Base-by-base conservation (phyloP, 352 stramenopile genomes). In the Phytophthora cajani region DNA sequence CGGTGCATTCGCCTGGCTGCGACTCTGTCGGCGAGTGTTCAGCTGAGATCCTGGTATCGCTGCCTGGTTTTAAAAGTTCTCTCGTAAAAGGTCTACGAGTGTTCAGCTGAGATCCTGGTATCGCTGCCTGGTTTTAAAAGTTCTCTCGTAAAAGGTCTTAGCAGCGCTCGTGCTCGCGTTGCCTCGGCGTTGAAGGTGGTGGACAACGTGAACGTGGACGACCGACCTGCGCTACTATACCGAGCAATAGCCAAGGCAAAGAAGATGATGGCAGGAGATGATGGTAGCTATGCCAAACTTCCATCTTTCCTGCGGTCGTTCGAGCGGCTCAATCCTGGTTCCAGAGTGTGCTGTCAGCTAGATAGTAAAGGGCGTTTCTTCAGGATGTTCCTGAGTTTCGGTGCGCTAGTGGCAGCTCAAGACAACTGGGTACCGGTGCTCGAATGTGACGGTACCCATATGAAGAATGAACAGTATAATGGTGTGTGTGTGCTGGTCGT, bases 311-410 rank as follows among this genome's bases (percentile, higher is more conserved):
- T 61, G 19, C 17, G 17, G 7, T 46, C 38, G 7, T 61, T 67
- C 23, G 36, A 42, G 19, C 17, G 5, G 1, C 16, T 50, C 16
- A 67, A 61, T 30, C 38, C 38, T 11, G 38, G 51, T 2, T 60
- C 60, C 5, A n/a, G 23, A 25, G 50, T 56, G 6, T 50, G 38
- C 19, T 61, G 38, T 21, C 51, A 56, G 14, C 51, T 61, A 1
- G 61, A 67, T 40, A 55, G 16, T n/a, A 25, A 57, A 25, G 42
- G 62, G 8, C 53, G 53, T 30, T 62, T 62, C n/a, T 69, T 53
- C 7, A 9, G 54, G n/a, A 36, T n/a, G 2, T 69, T 69, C 30
- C 17, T 57, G 30, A 30, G 19, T 17, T 9, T 62, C 23, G 46
- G 53, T 3, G 36, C 42, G 12, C 11, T 69, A 5, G 23, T 62